Percentiles rank a stretch among this genome's conserved stretches.
Evolutionary conservation across 1,284 basidiomycete genomes (phyloP).

Genomic region (Tylopilus orsonianus): DNA sequence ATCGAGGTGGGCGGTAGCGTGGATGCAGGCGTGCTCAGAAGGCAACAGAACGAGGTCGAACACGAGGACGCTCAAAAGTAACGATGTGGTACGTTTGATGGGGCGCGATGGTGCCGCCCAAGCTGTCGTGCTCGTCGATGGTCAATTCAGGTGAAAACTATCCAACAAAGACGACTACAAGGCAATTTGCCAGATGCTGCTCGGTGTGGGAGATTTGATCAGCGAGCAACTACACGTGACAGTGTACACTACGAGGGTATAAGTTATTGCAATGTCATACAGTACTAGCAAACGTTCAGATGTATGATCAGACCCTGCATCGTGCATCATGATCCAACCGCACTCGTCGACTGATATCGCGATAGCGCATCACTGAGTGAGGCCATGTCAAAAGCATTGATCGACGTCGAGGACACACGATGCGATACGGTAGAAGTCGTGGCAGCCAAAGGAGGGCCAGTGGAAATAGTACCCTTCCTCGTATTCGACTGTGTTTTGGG

Average conservation of each 20-base stretch:
- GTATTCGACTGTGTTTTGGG: constrained; percentile 12
- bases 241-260: constrained; percentile 13
- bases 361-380: constrained; percentile 41
- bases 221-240: constrained; percentile 8
- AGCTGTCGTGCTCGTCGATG: constrained; percentile 1
- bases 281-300: constrained; percentile 7
- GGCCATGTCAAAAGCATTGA: constrained; percentile 39
- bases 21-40: constrained; percentile 3
- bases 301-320: background rate
- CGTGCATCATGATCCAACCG: constrained; percentile 10
- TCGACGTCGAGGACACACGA: constrained; percentile 25
- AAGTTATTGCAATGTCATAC: constrained; percentile 7
- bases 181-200: background rate
- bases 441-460: constrained; percentile 14
- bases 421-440: constrained; percentile 21
- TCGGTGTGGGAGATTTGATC: constrained; percentile 11
- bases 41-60: constrained; percentile 19
- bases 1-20: constrained; percentile 7
- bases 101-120: background rate
- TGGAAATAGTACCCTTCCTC: constrained; percentile 6
- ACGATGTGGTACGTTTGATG: constrained; percentile 3
- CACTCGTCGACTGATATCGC: constrained; percentile 32
- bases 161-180: background rate
- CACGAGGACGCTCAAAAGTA: constrained; percentile 19
- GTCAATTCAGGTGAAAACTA: background rate